Base-by-base conservation (phyloP, 805 yeast genomes). In the Starmerella bombi region DNA sequence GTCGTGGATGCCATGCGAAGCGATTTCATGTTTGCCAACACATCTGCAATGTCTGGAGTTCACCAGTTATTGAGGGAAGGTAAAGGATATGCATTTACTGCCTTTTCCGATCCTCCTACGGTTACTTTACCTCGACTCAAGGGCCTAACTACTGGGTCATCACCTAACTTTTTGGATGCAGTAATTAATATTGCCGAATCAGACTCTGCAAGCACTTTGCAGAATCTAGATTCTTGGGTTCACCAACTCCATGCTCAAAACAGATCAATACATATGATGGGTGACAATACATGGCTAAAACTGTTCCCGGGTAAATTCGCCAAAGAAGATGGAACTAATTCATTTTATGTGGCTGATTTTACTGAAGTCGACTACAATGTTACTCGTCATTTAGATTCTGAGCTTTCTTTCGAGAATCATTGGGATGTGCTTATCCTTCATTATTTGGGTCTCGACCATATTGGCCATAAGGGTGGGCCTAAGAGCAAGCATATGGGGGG, bases 281-380 rank as follows among this genome's bases (percentile, higher is more conserved):
- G 99, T 25, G 99, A 91, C 59, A 98, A 91, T 56, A 91, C 99
- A 1, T 91, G 99, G 99, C 60, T 86, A 46, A 86, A 84, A 55
- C 65, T 91, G 36, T 91, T 86, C 50, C 94, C 95, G 0, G 59
- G 55, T 4, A 67, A 67, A 48, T 86, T 88, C 53, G 65, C 66
- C 17, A 65, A 69, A 34, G 62, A 57, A 22, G 97, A 91, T 30
- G 97, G 97, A 1, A 88, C 97, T 0, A 76, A 81, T 34, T 84
- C 95, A 38, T 91, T 91, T 57, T 91, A 81, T 57, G 99, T 91
- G 1, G 78, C 91, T 40, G 99, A 91, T 57, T 91, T 82, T 57
- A 81, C 88, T 2, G 91, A 86, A 49, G 99, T 91, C 3, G 99
- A 91, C 52, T 67, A 71, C 48, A 91, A 91, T 51, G 98, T 91